Evolutionary conservation across 2,329 filamentous ascomycete genomes (phyloP).

Genomic region (Penicillium sp.): DNA sequence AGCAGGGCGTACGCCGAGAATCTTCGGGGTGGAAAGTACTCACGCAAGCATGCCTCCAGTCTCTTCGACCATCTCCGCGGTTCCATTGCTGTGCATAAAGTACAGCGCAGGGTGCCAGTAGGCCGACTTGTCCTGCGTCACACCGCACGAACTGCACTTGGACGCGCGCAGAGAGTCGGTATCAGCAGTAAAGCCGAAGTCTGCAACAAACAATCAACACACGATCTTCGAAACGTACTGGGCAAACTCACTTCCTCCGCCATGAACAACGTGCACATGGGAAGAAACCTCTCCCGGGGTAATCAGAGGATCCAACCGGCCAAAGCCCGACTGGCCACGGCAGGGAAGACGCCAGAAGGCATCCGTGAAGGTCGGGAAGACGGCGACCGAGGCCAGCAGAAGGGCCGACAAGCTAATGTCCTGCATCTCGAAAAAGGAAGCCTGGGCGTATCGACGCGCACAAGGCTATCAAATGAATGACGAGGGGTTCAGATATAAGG

Average conservation of each 20-base stretch:
- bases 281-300: constrained; percentile 53
- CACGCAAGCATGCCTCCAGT: constrained; percentile 80
- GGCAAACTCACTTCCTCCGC: constrained; percentile 61
- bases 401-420: constrained; percentile 14
- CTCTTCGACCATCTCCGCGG: constrained; percentile 63
- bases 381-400: constrained; percentile 24
- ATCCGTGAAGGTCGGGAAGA: constrained; percentile 38
- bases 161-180: constrained; percentile 54
- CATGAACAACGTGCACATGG: constrained; percentile 71
- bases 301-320: constrained; percentile 71
- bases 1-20: neutral
- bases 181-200: constrained; percentile 55
- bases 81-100: constrained; percentile 64
- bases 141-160: constrained; percentile 73
- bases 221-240: neutral
- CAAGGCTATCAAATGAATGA: constrained; percentile 11
- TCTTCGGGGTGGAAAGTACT: constrained; percentile 38
- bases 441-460: constrained; percentile 13
- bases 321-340: constrained; percentile 61
- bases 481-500: neutral
- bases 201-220: constrained; percentile 42
- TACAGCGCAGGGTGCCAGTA: constrained; percentile 81
- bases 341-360: constrained; percentile 93
- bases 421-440: constrained; percentile 16
- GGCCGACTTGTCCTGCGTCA: constrained; percentile 75